Evolutionary conservation across 495 filamentous ascomycete species (phyloP).

Genomic region (Hypomontagnella monticulosa): DNA sequence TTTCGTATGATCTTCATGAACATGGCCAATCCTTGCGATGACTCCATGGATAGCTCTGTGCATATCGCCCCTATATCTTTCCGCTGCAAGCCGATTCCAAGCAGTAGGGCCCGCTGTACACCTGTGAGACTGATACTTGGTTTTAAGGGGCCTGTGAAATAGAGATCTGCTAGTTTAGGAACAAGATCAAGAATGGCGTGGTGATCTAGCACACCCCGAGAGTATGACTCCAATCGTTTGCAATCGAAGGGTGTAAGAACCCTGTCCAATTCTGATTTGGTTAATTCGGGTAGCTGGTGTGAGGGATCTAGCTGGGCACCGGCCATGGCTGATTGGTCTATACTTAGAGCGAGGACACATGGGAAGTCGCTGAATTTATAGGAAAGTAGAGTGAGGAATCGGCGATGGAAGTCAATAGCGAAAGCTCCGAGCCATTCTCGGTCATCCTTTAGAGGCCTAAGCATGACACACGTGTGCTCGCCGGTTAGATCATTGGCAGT

Average conservation of each 20-base stretch:
- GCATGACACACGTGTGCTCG: slow-evolving; percentile 98
- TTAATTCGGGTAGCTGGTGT: slow-evolving; percentile 63
- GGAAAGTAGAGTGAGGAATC: slow-evolving; percentile 86
- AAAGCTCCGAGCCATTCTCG: slow-evolving; percentile 88
- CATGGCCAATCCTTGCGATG: slow-evolving; percentile 89
- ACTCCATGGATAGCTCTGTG: slow-evolving; percentile 76
- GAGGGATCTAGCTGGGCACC: slow-evolving; percentile 71
- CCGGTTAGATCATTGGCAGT: slow-evolving; percentile 96
- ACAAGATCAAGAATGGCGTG: slow-evolving; percentile 96
- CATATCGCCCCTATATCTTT: slow-evolving; percentile 86
- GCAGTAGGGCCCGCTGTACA: slow-evolving; percentile 84
- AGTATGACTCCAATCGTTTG: slow-evolving; percentile 92
- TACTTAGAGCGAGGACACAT: slow-evolving; percentile 80
- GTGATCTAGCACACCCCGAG: slow-evolving; percentile 96
- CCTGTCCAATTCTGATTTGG: slow-evolving; percentile 76
- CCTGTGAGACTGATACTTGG: slow-evolving; percentile 72
- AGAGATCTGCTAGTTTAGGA: slow-evolving; percentile 78
- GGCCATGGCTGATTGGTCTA: slow-evolving; percentile 82
- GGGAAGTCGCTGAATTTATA: slow-evolving; percentile 93
- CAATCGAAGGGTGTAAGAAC: slow-evolving; percentile 90
- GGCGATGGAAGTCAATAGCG: slow-evolving; percentile 88
- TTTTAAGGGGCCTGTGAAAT: slow-evolving; percentile 81
- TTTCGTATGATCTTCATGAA: slow-evolving; percentile 96
- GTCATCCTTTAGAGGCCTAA: slow-evolving; percentile 78
- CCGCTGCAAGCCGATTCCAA: slow-evolving; percentile 87